phyloP scores from a whole-genome alignment of 2,329 filamentous ascomycete genomes.

The Plenodomus biglobosus region DNA sequence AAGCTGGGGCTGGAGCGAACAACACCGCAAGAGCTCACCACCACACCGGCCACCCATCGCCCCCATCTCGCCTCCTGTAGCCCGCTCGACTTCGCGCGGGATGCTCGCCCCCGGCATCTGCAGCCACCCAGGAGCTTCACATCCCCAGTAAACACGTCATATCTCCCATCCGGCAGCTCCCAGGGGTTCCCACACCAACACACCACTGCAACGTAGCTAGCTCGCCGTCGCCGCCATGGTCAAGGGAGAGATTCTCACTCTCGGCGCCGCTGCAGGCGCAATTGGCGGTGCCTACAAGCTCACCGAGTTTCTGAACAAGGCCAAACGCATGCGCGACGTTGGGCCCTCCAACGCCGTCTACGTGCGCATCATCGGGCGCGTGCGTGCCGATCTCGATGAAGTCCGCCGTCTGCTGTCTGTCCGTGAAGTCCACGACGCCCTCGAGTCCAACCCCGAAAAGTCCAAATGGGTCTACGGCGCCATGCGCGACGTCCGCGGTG shows the following conservation, averaged over 20 bases:
- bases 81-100: constrained; percentile 30
- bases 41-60: constrained; percentile 16
- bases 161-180: constrained; percentile 12
- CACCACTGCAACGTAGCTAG: background rate
- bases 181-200: background rate
- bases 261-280: constrained; percentile 37
- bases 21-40: constrained; percentile 15
- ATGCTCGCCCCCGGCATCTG: constrained; percentile 36
- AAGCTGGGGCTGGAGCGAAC: constrained; percentile 23
- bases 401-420: constrained; percentile 42
- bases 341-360: constrained; percentile 43
- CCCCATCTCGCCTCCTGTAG: constrained; percentile 17
- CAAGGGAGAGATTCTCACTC: constrained; percentile 36
- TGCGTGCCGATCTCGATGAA: constrained; percentile 43
- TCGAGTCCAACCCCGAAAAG: constrained; percentile 41
- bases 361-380: constrained; percentile 43
- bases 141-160: constrained; percentile 21
- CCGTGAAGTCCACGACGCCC: constrained; percentile 42
- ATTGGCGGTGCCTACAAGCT: constrained; percentile 45
- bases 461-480: constrained; percentile 43
- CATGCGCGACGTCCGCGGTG: constrained; percentile 42
- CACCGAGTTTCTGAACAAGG: constrained; percentile 41
- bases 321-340: constrained; percentile 42
- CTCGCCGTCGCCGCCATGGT: constrained; percentile 29
- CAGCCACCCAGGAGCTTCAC: constrained; percentile 28